phyloP scores from a whole-genome alignment of 164 flowering plant genomes.

The Euptelea pleiosperma region DNA sequence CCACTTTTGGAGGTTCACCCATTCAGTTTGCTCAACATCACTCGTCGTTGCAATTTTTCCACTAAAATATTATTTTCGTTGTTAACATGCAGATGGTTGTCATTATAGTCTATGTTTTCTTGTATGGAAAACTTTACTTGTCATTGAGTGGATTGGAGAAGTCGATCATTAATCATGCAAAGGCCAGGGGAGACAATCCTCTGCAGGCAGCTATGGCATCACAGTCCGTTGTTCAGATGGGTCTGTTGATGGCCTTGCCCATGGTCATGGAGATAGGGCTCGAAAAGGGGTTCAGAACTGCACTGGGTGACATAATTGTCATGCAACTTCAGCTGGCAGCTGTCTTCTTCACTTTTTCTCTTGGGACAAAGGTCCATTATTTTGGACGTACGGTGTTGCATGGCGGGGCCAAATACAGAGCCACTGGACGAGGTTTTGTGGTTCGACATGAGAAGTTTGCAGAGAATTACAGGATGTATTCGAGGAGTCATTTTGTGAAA shows the following conservation, averaged over 20 bases:
- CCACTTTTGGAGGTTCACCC: too few relatives aligned
- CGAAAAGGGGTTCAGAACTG: constrained; percentile 84
- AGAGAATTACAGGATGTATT: constrained; percentile 87
- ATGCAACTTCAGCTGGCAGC: constrained; percentile 89
- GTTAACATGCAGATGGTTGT: constrained; percentile 59
- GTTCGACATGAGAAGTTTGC: constrained; percentile 86
- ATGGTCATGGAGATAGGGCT: constrained; percentile 93
- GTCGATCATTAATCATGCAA: constrained; percentile 51
- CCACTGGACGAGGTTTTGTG: too few relatives aligned
- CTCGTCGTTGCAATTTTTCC: neutral
- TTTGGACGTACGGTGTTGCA: constrained; percentile 83
- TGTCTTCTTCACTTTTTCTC: constrained; percentile 87
- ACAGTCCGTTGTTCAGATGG: constrained; percentile 80
- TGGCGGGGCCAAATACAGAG: constrained; percentile 94
- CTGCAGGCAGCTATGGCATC: constrained; percentile 76
- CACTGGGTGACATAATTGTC: constrained; percentile 61
- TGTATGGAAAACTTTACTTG: constrained; percentile 75
- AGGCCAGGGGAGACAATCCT: constrained; percentile 45
- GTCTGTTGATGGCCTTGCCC: constrained; percentile 70
- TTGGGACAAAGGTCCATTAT: constrained; percentile 82
- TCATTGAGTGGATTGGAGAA: constrained; percentile 81
- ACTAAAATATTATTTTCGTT: constrained; percentile 8
- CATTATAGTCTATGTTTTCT: constrained; percentile 59
- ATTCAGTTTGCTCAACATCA: too few relatives aligned
- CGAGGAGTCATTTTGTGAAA: constrained; percentile 87